Evolutionary conservation across 306 rosid genomes (phyloP), one percentile per base, ranked within the genome.

Genomic region (Quercus mongolica): DNA sequence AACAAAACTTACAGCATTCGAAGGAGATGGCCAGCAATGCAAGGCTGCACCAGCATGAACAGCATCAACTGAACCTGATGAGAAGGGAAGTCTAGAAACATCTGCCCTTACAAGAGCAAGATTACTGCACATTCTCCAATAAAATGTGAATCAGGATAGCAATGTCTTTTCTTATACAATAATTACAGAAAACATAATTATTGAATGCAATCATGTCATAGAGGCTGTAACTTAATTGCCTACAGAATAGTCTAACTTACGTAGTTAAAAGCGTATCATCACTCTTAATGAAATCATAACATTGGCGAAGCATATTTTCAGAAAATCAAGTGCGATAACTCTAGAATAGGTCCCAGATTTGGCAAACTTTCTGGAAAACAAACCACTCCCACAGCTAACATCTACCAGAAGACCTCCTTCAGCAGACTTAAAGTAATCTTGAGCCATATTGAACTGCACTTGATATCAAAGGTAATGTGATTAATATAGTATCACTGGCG

Each of bases 11-110:
- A 92, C 99, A 76, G 97, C 98, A 83, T 91, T 93, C 54, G 98
- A 87, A 79, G 99, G 94, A 88, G 97, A 93, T 74, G 98, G 91
- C 99, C 99, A 95, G 80, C 98, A 95, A 82, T 93, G 98, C 87
- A 93, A 80, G 67, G 98, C 98, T 1, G 99, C 99, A 51, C 96
- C 98, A 8, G 99, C 99, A 76, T 95, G 99, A 83, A 95, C 95
- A 77, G 98, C 99, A 77, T 90, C 94, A 35, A 91, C 89, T 7
- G 96, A 95, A 69, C 96, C 93, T 26, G 98, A 89, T 62, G 92
- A 26, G 73, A 95, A 95, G 44, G 98, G 97, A 79, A 95, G 99
- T 89, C 99, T 88, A 38, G 98, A 89, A 68, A 95, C 91, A 82
- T 95, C 99, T 73, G 98, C 99, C 82, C 99, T 91, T 78, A 95